A percentile compares a stretch with the other conserved stretches of the same genome.
Conservation (phyloP, 169 alveolate species). For the Plasmodium reichenowi region DNA sequence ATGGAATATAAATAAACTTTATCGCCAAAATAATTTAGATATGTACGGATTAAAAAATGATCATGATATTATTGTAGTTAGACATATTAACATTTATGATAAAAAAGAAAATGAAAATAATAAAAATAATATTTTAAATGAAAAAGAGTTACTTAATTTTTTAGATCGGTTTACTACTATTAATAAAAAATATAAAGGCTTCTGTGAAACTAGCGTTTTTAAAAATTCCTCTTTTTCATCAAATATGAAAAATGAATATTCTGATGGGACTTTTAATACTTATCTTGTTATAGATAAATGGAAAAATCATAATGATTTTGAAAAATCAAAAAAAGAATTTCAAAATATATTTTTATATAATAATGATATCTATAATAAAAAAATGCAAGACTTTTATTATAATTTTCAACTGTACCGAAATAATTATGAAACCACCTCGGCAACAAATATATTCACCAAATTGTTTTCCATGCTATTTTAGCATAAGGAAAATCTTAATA, state of each 20-base stretch:
- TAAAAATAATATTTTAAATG: constrained; percentile 6
- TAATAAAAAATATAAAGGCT: constrained; percentile 51
- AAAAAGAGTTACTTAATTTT: constrained; percentile 46
- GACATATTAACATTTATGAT: constrained; percentile 61
- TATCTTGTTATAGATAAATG: constrained; percentile 66
- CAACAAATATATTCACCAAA: constrained; percentile 54
- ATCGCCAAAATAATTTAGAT: constrained; percentile 47
- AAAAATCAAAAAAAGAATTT: constrained; percentile 56
- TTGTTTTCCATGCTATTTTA: constrained; percentile 19
- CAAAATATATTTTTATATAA: constrained; percentile 46
- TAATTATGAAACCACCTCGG: constrained; percentile 54
- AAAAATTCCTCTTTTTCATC: constrained; percentile 55
- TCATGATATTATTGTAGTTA: constrained; percentile 49
- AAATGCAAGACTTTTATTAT: constrained; percentile 44
- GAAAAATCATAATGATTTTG: constrained; percentile 58
- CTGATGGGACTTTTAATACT: constrained; percentile 57
- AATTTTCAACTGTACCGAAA: constrained; percentile 51
- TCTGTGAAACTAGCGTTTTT: constrained; percentile 65
- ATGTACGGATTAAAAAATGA: constrained; percentile 21
- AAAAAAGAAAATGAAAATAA: not conserved
- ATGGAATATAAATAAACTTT: constrained; percentile 61
- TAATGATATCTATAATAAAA: constrained; percentile 52
- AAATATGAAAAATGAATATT: constrained; percentile 14
- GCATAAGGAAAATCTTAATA: not conserved
- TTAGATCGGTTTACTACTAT: constrained; percentile 29